A percentile compares a stretch with the other conserved stretches of the same genome.
phyloP scores from a whole-genome alignment of 352 stramenopile species.

The Phytophthora brassicae region DNA sequence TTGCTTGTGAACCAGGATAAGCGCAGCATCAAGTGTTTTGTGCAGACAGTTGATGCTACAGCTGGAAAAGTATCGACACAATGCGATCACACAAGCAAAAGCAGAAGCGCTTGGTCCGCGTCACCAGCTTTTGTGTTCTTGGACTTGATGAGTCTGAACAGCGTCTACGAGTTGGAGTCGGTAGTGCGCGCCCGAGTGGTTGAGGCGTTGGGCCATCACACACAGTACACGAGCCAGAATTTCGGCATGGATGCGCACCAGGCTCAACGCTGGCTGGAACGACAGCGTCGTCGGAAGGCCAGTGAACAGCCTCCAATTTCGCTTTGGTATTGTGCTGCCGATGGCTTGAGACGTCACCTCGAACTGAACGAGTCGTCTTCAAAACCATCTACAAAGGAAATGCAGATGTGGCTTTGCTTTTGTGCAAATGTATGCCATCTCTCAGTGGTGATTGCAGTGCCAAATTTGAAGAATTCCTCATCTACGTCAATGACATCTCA shows the following conservation, averaged over 20 bases:
- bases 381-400: slow-evolving; percentile 20
- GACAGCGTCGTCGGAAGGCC: slow-evolving; percentile 25
- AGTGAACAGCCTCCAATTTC: slow-evolving; percentile 31
- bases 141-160: slow-evolving; percentile 47
- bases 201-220: slow-evolving; percentile 27
- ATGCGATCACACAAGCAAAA: slow-evolving; percentile 12
- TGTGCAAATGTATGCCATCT: slow-evolving; percentile 68
- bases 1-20: slow-evolving; percentile 68
- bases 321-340: slow-evolving; percentile 45
- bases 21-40: slow-evolving; percentile 62
- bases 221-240: slow-evolving; percentile 35
- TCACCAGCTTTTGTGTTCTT: slow-evolving; percentile 39
- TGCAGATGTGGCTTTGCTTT: slow-evolving; percentile 63
- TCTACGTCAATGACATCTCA: slow-evolving; percentile 2
- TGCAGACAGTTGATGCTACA: slow-evolving; percentile 24
- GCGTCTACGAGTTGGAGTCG: slow-evolving; percentile 41
- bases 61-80: slow-evolving; percentile 3
- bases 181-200: slow-evolving; percentile 41
- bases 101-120: slow-evolving; percentile 8
- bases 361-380: slow-evolving; percentile 12
- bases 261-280: slow-evolving; percentile 35
- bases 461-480: slow-evolving; percentile 3
- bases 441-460: slow-evolving; percentile 34
- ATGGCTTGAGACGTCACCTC: slow-evolving; percentile 30
- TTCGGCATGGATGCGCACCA: slow-evolving; percentile 35